Percentiles rank a stretch among this genome's conserved stretches.
Evolutionary conservation across 495 filamentous ascomycete species (phyloP).

Genomic region (Aspergillus campestris): DNA sequence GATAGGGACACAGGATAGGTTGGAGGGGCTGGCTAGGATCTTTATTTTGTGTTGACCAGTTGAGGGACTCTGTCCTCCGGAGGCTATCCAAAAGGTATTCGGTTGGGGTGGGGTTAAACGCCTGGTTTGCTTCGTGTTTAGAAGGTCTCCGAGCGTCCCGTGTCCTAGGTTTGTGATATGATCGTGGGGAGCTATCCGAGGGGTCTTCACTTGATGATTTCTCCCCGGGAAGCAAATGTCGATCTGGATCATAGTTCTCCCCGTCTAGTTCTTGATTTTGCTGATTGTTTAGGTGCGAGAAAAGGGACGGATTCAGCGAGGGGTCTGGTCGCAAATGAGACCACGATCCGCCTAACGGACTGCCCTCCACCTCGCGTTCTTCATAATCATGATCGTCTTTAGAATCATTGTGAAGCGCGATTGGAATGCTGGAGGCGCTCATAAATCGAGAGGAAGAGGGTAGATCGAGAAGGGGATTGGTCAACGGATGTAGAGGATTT

Average conservation of each 20-base stretch:
- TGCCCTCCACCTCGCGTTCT: no score
- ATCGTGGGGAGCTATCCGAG: no score
- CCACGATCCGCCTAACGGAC: no score
- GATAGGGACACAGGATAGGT: slow-evolving; percentile 2
- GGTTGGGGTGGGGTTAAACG: slow-evolving; percentile 21
- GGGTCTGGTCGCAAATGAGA: no score
- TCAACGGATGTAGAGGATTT: background rate
- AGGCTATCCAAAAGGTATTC: slow-evolving; percentile 28
- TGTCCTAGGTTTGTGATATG: no score
- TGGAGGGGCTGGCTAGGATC: background rate
- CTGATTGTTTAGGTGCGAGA: no score
- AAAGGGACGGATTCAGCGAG: no score
- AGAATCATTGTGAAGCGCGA: background rate
- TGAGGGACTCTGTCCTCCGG: background rate
- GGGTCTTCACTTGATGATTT: no score
- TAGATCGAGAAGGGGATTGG: slow-evolving; percentile 1
- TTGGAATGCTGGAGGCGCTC: slow-evolving; percentile 1
- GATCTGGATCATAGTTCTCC: no score
- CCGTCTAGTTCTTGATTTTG: no score
- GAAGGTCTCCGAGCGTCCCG: slow-evolving; percentile 1
- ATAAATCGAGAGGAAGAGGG: background rate
- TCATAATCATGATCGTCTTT: background rate
- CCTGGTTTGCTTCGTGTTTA: background rate
- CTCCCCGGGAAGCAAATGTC: no score
- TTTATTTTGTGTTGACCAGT: background rate